Percentiles rank a stretch among this genome's conserved stretches.
Conservation (phyloP, 805 yeast genomes). For the Crinitomyces ghanaensis region DNA sequence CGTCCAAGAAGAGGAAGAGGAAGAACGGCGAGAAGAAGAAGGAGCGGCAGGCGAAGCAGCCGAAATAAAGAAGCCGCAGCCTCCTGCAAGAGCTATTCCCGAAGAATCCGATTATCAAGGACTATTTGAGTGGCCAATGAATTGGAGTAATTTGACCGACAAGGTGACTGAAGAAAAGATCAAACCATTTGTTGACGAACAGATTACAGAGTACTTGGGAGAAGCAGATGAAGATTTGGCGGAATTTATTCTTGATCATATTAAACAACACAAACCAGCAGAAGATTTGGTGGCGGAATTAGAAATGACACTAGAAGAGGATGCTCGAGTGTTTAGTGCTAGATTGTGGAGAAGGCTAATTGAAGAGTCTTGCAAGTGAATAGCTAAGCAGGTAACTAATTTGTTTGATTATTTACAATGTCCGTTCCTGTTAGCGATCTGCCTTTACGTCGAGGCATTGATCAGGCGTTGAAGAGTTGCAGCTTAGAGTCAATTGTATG, state of each 20-base stretch:
- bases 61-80: not conserved
- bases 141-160: conserved; percentile 18
- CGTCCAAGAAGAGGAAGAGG: not conserved
- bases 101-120: conserved; percentile 13
- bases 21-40: conserved; percentile 1
- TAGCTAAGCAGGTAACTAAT: too few relatives aligned
- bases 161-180: conserved; percentile 12
- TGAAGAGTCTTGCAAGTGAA: too few relatives aligned
- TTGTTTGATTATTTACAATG: too few relatives aligned
- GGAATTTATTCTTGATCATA: conserved; percentile 20
- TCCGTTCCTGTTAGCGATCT: too few relatives aligned
- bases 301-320: conserved; percentile 33
- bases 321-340: conserved; percentile 24
- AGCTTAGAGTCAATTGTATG: too few relatives aligned
- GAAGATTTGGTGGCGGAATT: conserved; percentile 20
- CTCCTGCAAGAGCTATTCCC: conserved; percentile 1
- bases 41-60: conserved; percentile 4
- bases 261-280: conserved; percentile 16
- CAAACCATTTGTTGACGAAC: conserved; percentile 15
- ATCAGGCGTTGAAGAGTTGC: too few relatives aligned
- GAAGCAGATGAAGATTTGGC: conserved; percentile 25
- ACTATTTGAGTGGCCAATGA: conserved; percentile 16
- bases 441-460: too few relatives aligned
- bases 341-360: conserved; percentile 20
- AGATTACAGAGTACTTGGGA: conserved; percentile 23